phyloP scores from a whole-genome alignment of 2,329 filamentous ascomycete genomes.

The Talaromyces sp. region DNA sequence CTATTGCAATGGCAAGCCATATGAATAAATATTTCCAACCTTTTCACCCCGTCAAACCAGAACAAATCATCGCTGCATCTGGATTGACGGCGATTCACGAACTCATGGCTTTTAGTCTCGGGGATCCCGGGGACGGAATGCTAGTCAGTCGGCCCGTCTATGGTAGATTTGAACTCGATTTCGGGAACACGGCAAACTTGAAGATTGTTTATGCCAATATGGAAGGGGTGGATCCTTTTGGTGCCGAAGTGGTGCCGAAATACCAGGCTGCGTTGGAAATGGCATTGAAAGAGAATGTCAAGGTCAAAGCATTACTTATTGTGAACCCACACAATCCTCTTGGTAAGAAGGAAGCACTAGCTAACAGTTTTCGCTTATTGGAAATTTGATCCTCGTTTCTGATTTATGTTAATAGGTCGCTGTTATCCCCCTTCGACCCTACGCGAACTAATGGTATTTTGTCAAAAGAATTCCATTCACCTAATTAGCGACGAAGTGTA shows the following conservation, averaged over 20 bases:
- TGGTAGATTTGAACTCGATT: conserved; percentile 47
- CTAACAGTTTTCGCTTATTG: neutral
- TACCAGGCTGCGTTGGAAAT: conserved; percentile 23
- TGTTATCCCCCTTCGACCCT: conserved; percentile 44
- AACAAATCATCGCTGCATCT: conserved; percentile 37
- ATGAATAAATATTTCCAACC: conserved; percentile 41
- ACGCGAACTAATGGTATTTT: conserved; percentile 45
- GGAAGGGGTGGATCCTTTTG: conserved; percentile 35
- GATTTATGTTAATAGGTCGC: conserved; percentile 21
- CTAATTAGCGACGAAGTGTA: conserved; percentile 57
- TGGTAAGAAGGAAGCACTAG: conserved; percentile 22
- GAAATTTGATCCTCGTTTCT: neutral
- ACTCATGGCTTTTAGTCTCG: conserved; percentile 40
- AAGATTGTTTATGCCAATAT: conserved; percentile 38
- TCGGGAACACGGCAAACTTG: conserved; percentile 41
- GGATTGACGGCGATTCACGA: conserved; percentile 41
- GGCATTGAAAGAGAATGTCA: conserved; percentile 22
- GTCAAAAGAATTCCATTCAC: conserved; percentile 47
- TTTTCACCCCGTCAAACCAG: conserved; percentile 25
- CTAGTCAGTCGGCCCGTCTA: conserved; percentile 46
- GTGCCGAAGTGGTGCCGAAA: neutral
- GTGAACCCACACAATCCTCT: conserved; percentile 45
- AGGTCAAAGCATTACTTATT: conserved; percentile 38
- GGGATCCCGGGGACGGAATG: conserved; percentile 43
- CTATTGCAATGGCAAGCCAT: conserved; percentile 35